Conservation (phyloP, 192 early-diverging fungal genomes). For the Coemansia sp. region DNA sequence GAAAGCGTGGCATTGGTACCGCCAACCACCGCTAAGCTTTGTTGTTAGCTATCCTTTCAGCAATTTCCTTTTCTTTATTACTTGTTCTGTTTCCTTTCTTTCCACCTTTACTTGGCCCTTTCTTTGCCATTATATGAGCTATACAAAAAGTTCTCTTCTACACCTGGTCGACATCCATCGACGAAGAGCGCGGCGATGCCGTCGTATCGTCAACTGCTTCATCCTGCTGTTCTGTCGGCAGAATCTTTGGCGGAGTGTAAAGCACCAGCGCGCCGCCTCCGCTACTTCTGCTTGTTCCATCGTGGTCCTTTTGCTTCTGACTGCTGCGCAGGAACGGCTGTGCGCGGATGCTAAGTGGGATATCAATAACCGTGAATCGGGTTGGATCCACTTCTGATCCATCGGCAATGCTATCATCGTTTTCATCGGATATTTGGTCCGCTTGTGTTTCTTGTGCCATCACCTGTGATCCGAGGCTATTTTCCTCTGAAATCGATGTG, state of each 20-base stretch:
- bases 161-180: slow-evolving; percentile 31
- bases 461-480: background rate
- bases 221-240: background rate
- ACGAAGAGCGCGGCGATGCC: background rate
- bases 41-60: background rate
- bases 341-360: slow-evolving; percentile 7
- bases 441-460: too few relatives aligned
- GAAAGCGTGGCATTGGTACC: slow-evolving; percentile 83
- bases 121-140: background rate
- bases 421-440: background rate
- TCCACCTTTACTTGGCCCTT: background rate
- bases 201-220: background rate
- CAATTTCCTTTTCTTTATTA: background rate
- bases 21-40: slow-evolving; percentile 72
- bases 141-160: background rate
- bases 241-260: slow-evolving; percentile 12
- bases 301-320: background rate
- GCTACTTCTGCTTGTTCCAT: background rate
- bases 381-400: background rate
- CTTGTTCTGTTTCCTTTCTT: background rate
- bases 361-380: slow-evolving; percentile 15
- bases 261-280: slow-evolving; percentile 17
- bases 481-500: background rate
- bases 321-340: slow-evolving; percentile 12
- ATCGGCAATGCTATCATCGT: background rate